Evolutionary conservation across 257 asterid species (phyloP).

Genomic region (Ilex aquifolium): DNA sequence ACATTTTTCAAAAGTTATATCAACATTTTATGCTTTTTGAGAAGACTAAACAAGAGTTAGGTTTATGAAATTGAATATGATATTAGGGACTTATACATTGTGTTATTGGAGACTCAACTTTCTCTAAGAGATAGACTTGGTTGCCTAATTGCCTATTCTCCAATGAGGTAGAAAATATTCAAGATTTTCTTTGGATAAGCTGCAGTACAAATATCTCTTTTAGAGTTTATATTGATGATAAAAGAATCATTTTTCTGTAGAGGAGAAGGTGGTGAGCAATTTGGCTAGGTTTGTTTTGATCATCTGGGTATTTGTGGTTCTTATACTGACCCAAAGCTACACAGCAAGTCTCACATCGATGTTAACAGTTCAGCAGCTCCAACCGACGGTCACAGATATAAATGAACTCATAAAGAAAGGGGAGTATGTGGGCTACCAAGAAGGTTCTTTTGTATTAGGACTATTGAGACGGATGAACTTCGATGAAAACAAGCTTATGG

Average conservation of each 20-base stretch:
- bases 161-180: too few species aligned
- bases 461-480: constrained; percentile 13
- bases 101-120: too few species aligned
- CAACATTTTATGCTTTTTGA: too few species aligned
- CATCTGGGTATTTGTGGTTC: constrained; percentile 37
- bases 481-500: constrained; percentile 15
- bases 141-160: too few species aligned
- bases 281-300: constrained; percentile 36
- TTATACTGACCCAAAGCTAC: constrained; percentile 41
- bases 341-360: constrained; percentile 52
- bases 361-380: constrained; percentile 43
- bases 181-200: too few species aligned
- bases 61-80: too few species aligned
- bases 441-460: constrained; percentile 11
- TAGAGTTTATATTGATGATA: too few species aligned
- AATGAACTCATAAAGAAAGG: constrained; percentile 23
- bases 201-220: too few species aligned
- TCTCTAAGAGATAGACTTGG: too few species aligned
- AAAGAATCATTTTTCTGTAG: constrained; percentile 9
- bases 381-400: constrained; percentile 40
- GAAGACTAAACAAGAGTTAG: too few species aligned
- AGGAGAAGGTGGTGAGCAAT: constrained; percentile 37
- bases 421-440: constrained; percentile 19
- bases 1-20: too few species aligned
- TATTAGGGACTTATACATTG: too few species aligned